Conservation (phyloP, 1,284 basidiomycete genomes). For the Gomphus sp. region DNA sequence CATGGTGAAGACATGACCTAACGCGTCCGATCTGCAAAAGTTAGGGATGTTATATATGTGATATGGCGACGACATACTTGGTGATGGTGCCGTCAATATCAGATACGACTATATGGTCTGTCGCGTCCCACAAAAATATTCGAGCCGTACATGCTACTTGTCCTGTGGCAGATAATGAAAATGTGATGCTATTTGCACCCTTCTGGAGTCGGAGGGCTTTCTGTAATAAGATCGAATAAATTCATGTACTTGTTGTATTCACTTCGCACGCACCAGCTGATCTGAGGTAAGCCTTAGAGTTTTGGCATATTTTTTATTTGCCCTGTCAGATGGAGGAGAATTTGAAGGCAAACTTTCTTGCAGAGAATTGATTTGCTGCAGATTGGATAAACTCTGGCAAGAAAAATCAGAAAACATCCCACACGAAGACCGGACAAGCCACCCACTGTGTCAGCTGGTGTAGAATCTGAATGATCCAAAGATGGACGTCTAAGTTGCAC, state of each 20-base stretch:
- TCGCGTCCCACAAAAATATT: constrained; percentile 93
- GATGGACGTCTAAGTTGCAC: constrained; percentile 6
- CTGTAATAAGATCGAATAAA: constrained; percentile 28
- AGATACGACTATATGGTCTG: constrained; percentile 86
- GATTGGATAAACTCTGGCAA: constrained; percentile 22
- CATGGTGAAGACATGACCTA: constrained; percentile 97
- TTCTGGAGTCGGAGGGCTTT: constrained; percentile 82
- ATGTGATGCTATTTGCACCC: constrained; percentile 90
- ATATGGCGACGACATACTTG: constrained; percentile 48
- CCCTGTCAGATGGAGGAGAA: constrained; percentile 11
- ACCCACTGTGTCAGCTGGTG: constrained; percentile 13
- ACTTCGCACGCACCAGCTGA: constrained; percentile 49
- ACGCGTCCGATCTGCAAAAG: constrained; percentile 76
- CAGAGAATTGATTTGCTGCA: constrained; percentile 7
- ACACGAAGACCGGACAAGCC: not conserved
- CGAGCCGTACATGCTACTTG: constrained; percentile 83
- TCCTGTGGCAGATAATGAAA: constrained; percentile 88
- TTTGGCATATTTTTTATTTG: constrained; percentile 72
- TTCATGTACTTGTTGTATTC: not conserved
- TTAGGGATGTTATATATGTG: constrained; percentile 1
- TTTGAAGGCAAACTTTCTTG: constrained; percentile 6
- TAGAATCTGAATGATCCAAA: constrained; percentile 10
- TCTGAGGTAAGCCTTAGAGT: constrained; percentile 83
- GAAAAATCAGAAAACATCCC: constrained; percentile 16
- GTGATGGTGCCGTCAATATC: constrained; percentile 99